Evolutionary conservation across 2,329 filamentous ascomycete species (phyloP), one percentile per base, ranked within the genome.

Genomic region (Sordariomycetes sp.): DNA sequence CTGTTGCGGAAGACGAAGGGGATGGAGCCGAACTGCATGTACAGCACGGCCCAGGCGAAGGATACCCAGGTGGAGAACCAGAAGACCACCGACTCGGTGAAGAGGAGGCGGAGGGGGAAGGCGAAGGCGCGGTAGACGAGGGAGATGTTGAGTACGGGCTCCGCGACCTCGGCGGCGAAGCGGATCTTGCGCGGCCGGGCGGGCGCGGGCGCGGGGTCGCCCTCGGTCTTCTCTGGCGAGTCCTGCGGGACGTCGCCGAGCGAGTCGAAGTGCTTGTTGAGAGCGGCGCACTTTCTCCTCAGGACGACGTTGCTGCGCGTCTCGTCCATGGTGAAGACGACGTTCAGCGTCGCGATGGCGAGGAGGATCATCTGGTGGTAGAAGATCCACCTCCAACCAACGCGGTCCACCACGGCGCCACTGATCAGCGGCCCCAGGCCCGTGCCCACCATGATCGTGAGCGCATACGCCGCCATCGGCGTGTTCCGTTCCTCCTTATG

Each of bases 11-110:
- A 89, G n/a, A 88, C 80, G 1, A 89, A 74, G 0, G 86, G 85
- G 12, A 90, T 78, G 3, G 70, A 71, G 62, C 67, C 71, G 48
- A 74, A 68, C 76, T 83, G 72, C 60, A 90, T 75, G 67, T 89
- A 90, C 0, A 90, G 74, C 1, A 89, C 77, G 0, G 81, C 85
- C 83, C 86, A 90, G 54, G 79, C 82, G 68, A 90, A 90, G 0
- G 85, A 77, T 0, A 85, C 81, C 84, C 88, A 90, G 3, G 88
- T 71, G 0, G 82, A 84, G 70, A 90, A 90, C 72, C 76, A 83
- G 65, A 83, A 83, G 1, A 85, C 79, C 14, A 84, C 80, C 0
- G 81, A 79, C 61, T 85, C 82, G 0, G 80, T 85, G 25, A 77
- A 64, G 6, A 85, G 75, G 4, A 85, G 75, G 8, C 63, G 65